Base-by-base conservation (phyloP, 1,139 yeast genomes). In the Waltiozyma sp. region DNA sequence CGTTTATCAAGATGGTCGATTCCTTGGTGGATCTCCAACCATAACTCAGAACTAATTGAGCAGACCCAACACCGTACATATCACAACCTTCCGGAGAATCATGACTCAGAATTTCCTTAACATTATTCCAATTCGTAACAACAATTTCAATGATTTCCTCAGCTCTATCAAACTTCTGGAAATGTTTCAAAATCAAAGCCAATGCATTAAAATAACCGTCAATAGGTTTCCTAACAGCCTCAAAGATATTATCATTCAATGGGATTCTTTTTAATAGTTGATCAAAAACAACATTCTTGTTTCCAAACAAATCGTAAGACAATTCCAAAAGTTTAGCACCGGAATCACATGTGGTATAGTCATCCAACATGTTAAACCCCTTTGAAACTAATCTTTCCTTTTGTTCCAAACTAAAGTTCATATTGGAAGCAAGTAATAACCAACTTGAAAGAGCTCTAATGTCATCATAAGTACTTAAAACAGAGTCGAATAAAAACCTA, bases 11-110 rank as follows among this genome's bases (percentile, higher is more conserved):
- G 3, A 66, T 59, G 1, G 88, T 73, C 0, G 89, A 75, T 49
- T 87, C 95, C 52, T 85, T 86, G n/a, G 86, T 68, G 0, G 87
- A 76, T 58, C 93, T 76, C 93, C 96, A 89, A 4, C 88, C 74
- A 57, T 79, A 86, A 52, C 82, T 82, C 18, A 73, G 62, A n/a
- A 77, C 65, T n/a, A 77, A 61, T 52, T 80, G 85, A 8, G 80
- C 72, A 1, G 77, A 75, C 4, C 75, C 72, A 16, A 81, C 75
- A 19, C 54, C 54, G 40, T 53, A 55, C 33, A 47, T 49, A 38
- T 56, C 59, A 41, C 58, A 55, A 1, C 85, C 84, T 53, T 78
- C 85, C 0, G 85, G 82, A 0, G 87, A 74, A 48, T 80, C 86
- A 49, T 77, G 77, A 37, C 82, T 72, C 36, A 85, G 60, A n/a